A percentile compares a stretch with the other conserved stretches of the same genome.
These are phyloP conservation scores for Solanum phureja DNA, from an alignment of 257 asterid genomes.

Conservation along the genomic window DNA sequence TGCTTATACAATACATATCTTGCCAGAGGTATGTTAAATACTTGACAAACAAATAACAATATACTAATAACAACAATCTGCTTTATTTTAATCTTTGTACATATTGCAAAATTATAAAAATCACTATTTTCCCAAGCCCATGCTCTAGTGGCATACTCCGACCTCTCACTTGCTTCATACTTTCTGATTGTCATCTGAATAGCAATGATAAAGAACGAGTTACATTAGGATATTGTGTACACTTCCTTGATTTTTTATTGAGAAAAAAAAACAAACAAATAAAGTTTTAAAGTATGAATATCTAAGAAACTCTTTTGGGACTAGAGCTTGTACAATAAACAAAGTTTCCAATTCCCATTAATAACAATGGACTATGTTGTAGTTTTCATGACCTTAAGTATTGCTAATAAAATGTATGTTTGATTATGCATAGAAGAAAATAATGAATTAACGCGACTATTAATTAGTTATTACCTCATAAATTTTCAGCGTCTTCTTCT, in stretches of 20 bases:
- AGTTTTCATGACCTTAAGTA: too few species aligned
- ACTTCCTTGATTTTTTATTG: too few species aligned
- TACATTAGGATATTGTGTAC: background rate
- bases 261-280: too few species aligned
- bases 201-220: background rate
- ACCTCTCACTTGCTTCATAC: background rate
- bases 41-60: too few species aligned
- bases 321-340: background rate
- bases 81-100: too few species aligned
- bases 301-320: background rate
- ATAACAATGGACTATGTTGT: too few species aligned
- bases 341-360: background rate
- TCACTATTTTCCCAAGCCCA: too few species aligned
- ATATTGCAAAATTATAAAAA: too few species aligned
- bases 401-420: background rate
- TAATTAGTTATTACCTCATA: background rate
- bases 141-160: background rate
- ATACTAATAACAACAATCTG: background rate
- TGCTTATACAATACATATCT: too few species aligned
- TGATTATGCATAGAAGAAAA: too few species aligned
- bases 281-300: background rate
- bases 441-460: too few species aligned
- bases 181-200: background rate
- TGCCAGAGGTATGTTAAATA: too few species aligned
- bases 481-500: background rate